Evolutionary conservation across 2,329 filamentous ascomycete genomes (phyloP).

Genomic region (Microcyclospora tardicrescens): DNA sequence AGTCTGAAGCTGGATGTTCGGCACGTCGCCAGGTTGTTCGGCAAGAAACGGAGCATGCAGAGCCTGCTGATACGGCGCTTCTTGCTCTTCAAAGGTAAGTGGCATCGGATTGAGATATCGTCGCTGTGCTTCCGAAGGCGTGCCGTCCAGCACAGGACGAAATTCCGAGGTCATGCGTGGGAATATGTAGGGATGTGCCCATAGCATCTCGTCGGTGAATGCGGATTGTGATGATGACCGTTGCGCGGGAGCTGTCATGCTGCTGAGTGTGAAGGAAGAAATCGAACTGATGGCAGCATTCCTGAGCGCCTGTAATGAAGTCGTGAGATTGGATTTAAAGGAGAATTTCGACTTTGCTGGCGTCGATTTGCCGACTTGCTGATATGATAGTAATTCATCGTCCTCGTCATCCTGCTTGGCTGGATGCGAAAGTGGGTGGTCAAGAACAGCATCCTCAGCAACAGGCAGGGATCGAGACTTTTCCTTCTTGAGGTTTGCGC

Average conservation of each 20-base stretch:
- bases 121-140: constrained; percentile 43
- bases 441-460: constrained; percentile 40
- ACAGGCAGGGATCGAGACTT: constrained; percentile 37
- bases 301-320: constrained; percentile 48
- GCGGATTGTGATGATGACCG: constrained; percentile 17
- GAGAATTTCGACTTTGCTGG: constrained; percentile 33
- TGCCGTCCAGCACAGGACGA: constrained; percentile 41
- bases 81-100: constrained; percentile 24
- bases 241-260: constrained; percentile 8
- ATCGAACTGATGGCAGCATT: constrained; percentile 46
- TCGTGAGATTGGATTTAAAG: constrained; percentile 52
- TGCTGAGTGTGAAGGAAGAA: constrained; percentile 39
- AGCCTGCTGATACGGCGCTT: constrained; percentile 24
- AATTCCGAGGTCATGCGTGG: constrained; percentile 48
- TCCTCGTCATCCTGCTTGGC: constrained; percentile 19
- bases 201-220: constrained; percentile 47
- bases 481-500: constrained; percentile 29
- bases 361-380: constrained; percentile 16
- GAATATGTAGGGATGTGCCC: constrained; percentile 44
- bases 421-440: constrained; percentile 44
- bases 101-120: constrained; percentile 48
- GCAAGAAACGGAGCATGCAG: constrained; percentile 22
- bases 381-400: constrained; percentile 20
- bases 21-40: constrained; percentile 26
- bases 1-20: constrained; percentile 51